Evolutionary conservation across 257 asterid genomes (phyloP).

Genomic region (Nicotiana tabacum): DNA sequence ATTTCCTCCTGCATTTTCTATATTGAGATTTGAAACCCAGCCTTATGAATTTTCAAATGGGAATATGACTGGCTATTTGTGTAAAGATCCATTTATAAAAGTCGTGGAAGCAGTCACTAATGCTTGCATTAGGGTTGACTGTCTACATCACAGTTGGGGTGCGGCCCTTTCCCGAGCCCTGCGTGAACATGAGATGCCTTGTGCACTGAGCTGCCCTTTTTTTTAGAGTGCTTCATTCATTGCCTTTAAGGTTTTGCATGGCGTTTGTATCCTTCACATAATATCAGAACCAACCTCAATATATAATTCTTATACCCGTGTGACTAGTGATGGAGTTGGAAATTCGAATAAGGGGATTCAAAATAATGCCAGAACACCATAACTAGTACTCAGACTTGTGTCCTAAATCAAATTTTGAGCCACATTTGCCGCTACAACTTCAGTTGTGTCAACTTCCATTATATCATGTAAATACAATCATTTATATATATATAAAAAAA

Average conservation of each 20-base stretch:
- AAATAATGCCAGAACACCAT: neutral
- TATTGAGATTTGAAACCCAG: neutral
- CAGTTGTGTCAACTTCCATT: too few species aligned
- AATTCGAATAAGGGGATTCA: neutral
- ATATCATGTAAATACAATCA: too few species aligned
- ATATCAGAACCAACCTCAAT: neutral
- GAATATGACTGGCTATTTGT: too few species aligned
- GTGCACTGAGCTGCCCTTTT: too few species aligned
- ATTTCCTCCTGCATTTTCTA: neutral
- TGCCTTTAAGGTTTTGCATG: neutral
- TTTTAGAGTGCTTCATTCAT: neutral
- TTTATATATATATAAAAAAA: neutral
- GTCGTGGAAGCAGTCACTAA: too few species aligned
- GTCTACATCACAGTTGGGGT: too few species aligned
- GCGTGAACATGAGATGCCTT: too few species aligned
- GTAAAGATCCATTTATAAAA: too few species aligned
- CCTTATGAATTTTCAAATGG: neutral
- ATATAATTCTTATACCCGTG: neutral
- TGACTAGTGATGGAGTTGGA: neutral
- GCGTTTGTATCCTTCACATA: neutral
- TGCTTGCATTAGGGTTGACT: too few species aligned
- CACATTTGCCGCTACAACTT: neutral
- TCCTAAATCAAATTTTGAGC: neutral
- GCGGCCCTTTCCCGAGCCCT: fast-evolving
- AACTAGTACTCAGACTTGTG: neutral